Base-by-base conservation (phyloP, 129 eudicot species). In the Helichrysum umbraculigerum region DNA sequence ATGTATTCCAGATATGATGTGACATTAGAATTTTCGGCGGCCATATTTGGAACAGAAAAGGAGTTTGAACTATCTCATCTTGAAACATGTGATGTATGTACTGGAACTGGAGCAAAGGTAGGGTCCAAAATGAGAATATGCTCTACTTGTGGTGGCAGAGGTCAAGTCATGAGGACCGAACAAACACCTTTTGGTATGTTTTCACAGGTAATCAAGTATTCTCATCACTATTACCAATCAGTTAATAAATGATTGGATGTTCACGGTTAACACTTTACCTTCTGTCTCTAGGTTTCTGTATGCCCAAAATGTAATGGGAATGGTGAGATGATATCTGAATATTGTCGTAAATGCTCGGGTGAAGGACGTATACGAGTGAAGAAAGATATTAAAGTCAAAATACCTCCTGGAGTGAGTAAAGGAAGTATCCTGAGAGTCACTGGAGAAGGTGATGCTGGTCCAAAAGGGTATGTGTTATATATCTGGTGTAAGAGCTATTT, bases 401-500 rank as follows among this genome's bases (percentile, higher is more conserved):
- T 94, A 79, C 99, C 99, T 50, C 92, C 99, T 11, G 99, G 99
- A 70, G 99, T 94, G 32, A 85, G 87, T 81, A 91, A 87, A 61
- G 99, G 99, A 57, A 94, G 99, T 68, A 87, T 94, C 71, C 87
- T 94, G 12, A 87, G 97, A 83, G 99, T 94, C 69, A 79, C 96
- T 39, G 96, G 97, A 71, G 99, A 94, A 85, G 99, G 99, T 83
- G 99, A 94, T 91, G 96, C 99, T 29, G 99, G 97, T 71, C 93
- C 93, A 73, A 94, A 86, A 80, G 98, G 98, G 98, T 93, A 91
- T 65, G 83, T 62, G 15, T 50, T 30, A 20, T 42, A 41, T 35
- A n/a, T 30, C 2, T 16, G 29, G 10, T 39, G 25, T 39, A 12
- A 57, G 52, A 54, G 30, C 47, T 9, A 41, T 9, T 41, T 8